Conservation (phyloP, 176 grass and related monocot species). For the Avena sativa region DNA sequence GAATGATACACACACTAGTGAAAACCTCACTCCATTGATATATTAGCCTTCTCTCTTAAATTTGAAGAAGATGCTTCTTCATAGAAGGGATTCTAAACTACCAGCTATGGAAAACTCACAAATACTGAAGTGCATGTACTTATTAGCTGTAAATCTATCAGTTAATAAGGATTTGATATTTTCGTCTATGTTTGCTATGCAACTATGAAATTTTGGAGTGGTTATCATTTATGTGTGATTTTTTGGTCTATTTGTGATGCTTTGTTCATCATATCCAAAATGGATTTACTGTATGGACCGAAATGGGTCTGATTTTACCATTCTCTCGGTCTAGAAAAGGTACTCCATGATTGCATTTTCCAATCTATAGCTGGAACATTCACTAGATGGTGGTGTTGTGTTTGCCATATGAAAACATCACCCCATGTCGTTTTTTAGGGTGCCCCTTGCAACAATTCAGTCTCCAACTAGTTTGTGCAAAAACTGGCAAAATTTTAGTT, state of each 20-base stretch:
- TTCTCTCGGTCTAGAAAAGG: not conserved
- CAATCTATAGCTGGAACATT: not conserved
- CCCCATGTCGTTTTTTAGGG: not conserved
- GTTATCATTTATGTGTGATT: not conserved
- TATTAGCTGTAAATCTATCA: not conserved
- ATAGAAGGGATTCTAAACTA: not conserved
- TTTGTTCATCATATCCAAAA: not conserved
- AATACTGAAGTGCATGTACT: not conserved
- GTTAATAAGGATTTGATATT: not conserved
- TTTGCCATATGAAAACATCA: conserved; percentile 5
- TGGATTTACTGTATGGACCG: not conserved
- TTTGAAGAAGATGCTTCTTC: not conserved
- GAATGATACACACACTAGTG: too few relatives aligned
- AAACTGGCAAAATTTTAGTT: not conserved
- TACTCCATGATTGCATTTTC: not conserved
- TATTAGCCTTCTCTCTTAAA: not conserved
- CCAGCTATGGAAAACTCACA: not conserved
- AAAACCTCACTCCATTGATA: too few relatives aligned
- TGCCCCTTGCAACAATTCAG: too few relatives aligned
- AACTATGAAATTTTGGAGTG: not conserved
- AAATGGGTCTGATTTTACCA: not conserved
- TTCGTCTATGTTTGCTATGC: not conserved
- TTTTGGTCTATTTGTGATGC: not conserved
- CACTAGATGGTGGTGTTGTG: not conserved
- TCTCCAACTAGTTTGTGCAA: not conserved